These are phyloP conservation scores for Mrakia frigida DNA, from an alignment of 768 basidiomycete genomes.

Conservation along the genomic window DNA sequence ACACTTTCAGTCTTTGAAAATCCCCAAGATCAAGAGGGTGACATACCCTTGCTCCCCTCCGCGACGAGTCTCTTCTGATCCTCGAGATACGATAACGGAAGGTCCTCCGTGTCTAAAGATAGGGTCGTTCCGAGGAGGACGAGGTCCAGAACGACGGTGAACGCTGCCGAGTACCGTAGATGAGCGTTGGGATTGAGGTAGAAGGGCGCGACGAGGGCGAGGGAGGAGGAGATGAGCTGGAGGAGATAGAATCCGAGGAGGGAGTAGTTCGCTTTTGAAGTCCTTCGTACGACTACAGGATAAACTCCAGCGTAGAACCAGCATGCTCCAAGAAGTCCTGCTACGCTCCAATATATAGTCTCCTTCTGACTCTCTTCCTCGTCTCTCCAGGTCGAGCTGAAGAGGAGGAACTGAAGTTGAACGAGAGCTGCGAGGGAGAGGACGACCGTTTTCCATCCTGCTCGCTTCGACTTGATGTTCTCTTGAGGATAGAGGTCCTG, in stretches of 20 bases:
- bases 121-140: conserved; percentile 20
- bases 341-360: neutral
- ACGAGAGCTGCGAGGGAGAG: neutral
- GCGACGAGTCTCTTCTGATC: conserved; percentile 14
- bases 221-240: neutral
- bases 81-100: conserved; percentile 12
- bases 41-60: conserved; percentile 9
- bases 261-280: neutral
- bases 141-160: neutral
- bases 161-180: neutral
- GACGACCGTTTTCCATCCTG: neutral
- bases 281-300: neutral
- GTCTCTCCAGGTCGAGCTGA: neutral
- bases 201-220: conserved; percentile 13
- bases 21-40: neutral
- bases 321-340: neutral
- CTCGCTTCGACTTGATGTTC: neutral
- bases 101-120: neutral
- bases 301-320: conserved; percentile 4
- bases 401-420: neutral
- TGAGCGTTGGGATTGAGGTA: conserved; percentile 15
- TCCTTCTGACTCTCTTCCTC: too few species aligned
- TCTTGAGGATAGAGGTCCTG: neutral
- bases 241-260: conserved; percentile 7
- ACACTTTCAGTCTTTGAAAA: neutral